A percentile compares a stretch with the other conserved stretches of the same genome.
These are phyloP conservation scores for Teunomyces tritomae DNA, from an alignment of 805 yeast species.

Conservation along the genomic window DNA sequence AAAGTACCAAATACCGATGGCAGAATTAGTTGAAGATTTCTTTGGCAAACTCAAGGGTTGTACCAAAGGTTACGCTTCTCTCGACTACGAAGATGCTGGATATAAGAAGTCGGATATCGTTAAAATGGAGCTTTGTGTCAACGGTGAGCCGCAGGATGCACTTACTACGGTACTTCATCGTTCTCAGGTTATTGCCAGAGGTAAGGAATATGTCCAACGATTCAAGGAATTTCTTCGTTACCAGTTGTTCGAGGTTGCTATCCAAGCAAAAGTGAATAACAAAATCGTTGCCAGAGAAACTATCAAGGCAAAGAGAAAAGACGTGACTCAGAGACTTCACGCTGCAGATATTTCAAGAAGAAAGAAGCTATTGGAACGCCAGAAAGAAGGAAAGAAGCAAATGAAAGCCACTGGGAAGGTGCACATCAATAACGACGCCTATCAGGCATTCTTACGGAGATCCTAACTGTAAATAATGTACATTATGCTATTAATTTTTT, in stretches of 20 bases:
- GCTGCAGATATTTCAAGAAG: constrained; percentile 91
- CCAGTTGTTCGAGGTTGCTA: constrained; percentile 88
- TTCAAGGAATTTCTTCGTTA: constrained; percentile 76
- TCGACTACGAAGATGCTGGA: constrained; percentile 94
- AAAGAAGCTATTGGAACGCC: constrained; percentile 81
- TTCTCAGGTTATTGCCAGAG: constrained; percentile 69
- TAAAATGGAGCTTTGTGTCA: constrained; percentile 84
- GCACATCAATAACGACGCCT: constrained; percentile 78
- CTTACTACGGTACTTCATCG: constrained; percentile 86
- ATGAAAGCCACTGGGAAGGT: constrained; percentile 80
- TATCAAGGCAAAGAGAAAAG: constrained; percentile 88
- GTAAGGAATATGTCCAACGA: constrained; percentile 77
- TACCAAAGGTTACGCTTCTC: constrained; percentile 89
- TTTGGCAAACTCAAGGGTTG: constrained; percentile 89
- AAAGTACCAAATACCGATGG: constrained; percentile 78
- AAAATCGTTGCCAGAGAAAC: constrained; percentile 89
- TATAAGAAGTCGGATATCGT: constrained; percentile 77
- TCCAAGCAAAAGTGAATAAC: constrained; percentile 82
- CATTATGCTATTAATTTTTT: constrained; percentile 11
- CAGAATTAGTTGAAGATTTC: constrained; percentile 91
- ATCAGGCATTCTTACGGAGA: constrained; percentile 67
- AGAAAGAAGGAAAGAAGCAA: constrained; percentile 89
- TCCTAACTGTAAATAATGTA: constrained; percentile 9
- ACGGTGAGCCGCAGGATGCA: constrained; percentile 89
- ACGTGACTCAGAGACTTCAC: constrained; percentile 89